Percentiles rank a stretch among this genome's conserved stretches.
These are phyloP conservation scores for Entomortierella chlamydospora DNA, from an alignment of 192 early-diverging fungal species.

Conservation along the genomic window DNA sequence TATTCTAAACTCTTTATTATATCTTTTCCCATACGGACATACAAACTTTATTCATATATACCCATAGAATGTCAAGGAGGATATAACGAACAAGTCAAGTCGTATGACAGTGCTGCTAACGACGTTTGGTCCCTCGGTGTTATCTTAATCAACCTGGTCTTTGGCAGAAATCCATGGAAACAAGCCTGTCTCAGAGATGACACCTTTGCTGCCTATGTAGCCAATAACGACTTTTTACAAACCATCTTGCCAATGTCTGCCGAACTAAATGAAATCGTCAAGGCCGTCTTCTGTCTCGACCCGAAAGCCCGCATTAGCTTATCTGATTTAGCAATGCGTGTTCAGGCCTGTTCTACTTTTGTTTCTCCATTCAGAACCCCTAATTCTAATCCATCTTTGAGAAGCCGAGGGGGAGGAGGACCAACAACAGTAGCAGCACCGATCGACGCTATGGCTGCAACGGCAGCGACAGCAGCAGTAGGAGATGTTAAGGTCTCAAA, in stretches of 20 bases:
- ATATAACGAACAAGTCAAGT: conserved; percentile 68
- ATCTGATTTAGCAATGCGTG: conserved; percentile 52
- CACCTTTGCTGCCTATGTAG: conserved; percentile 65
- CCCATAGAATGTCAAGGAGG: conserved; percentile 72
- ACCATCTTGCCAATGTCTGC: conserved; percentile 68
- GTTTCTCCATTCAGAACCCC: no score
- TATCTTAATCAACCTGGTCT: conserved; percentile 85
- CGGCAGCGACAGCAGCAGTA: no score
- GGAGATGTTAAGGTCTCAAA: not conserved
- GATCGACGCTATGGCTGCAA: not conserved
- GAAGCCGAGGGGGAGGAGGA: no score
- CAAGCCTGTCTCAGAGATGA: conserved; percentile 74
- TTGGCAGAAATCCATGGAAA: conserved; percentile 85
- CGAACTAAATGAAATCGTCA: conserved; percentile 68
- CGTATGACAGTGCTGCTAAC: conserved; percentile 67
- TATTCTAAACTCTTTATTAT: no score
- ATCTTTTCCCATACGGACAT: no score
- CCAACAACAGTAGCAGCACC: no score
- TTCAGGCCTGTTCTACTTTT: conserved; percentile 59
- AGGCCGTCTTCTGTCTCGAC: conserved; percentile 58
- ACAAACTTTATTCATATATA: not conserved
- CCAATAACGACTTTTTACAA: conserved; percentile 71
- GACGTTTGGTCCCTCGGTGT: conserved; percentile 97
- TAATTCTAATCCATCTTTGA: no score
- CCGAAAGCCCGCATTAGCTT: conserved; percentile 58